Evolutionary conservation across 179 eudicot genomes (phyloP), one percentile per base, ranked within the genome.

Genomic region (Amaranthus tricolor): DNA sequence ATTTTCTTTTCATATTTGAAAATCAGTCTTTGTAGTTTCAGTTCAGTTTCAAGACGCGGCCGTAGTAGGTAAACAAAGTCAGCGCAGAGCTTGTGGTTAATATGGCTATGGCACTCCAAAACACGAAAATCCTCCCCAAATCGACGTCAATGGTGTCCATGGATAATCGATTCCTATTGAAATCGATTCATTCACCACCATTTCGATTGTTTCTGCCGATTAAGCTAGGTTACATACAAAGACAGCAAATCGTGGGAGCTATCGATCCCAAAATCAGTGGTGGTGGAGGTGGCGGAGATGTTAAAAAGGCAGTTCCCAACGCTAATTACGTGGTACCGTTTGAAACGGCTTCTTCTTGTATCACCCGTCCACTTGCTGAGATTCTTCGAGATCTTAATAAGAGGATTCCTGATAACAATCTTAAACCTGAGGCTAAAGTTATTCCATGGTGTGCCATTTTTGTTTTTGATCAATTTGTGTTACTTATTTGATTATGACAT

Each of bases 331-430:
- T 93, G 68, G 98, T 93, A 40, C 95, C 98, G 10, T 83, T 93
- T 8, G 98, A 91, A 77, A 81, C 90, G 21, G 71, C 83, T n/a
- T 65, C 82, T 7, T 83, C 95, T 16, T 88, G 95, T 74, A 88
- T 93, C 70, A 93, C 93, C 60, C 90, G 98, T 7, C 98, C 98
- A 3, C 90, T 91, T 6, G 93, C 86, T 10, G 98, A 93, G 86
- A 91, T 93, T 57, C 89, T 93, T 12, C 84, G 97, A 48, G 98
- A 93, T 83, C 97, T 93, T 62, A 93, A 91, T 79, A 93, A 93
- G 86, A 81, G 95, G 80, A 84, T 91, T 79, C 93, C 93, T 40
- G 98, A 91, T 83, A 91, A 87, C 64, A 87, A 88, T 74, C 80
- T 87, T 64, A 80, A 80, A 65, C 80, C 80, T 43, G 58, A 78